Percentiles rank a stretch among this genome's conserved stretches.
Conservation (phyloP, 257 asterid species). For the Solanum peruvianum region DNA sequence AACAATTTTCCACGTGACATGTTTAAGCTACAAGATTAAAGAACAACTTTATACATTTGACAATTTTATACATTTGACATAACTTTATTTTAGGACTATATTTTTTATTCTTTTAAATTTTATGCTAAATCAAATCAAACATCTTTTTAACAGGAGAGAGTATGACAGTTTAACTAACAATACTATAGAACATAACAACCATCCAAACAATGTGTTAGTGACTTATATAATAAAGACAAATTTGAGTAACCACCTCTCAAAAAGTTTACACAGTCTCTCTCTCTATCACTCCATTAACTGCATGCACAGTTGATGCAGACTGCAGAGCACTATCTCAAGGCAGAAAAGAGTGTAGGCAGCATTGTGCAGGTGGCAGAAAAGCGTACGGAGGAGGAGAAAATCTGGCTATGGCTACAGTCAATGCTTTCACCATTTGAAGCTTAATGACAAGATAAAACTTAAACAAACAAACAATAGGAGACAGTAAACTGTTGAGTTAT, state of each 20-base stretch:
- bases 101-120: too few species aligned
- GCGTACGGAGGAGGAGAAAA: background rate
- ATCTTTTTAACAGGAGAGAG: too few species aligned
- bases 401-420: background rate
- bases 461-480: background rate
- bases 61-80: too few species aligned
- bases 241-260: background rate
- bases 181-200: too few species aligned
- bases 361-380: background rate
- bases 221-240: background rate
- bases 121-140: too few species aligned
- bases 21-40: rapidly evolving
- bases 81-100: too few species aligned
- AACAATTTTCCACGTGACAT: too few species aligned
- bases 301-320: background rate
- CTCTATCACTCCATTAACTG: background rate
- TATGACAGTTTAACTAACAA: too few species aligned
- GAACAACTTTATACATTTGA: too few species aligned
- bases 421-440: background rate
- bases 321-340: background rate
- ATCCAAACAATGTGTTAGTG: too few species aligned
- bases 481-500: background rate
- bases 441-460: background rate
- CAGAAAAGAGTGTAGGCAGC: background rate
- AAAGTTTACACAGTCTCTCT: background rate